Percentiles rank a stretch among this genome's conserved stretches.
These are phyloP conservation scores for Phytophthora sp. DNA, from an alignment of 352 stramenopile genomes.

Conservation along the genomic window DNA sequence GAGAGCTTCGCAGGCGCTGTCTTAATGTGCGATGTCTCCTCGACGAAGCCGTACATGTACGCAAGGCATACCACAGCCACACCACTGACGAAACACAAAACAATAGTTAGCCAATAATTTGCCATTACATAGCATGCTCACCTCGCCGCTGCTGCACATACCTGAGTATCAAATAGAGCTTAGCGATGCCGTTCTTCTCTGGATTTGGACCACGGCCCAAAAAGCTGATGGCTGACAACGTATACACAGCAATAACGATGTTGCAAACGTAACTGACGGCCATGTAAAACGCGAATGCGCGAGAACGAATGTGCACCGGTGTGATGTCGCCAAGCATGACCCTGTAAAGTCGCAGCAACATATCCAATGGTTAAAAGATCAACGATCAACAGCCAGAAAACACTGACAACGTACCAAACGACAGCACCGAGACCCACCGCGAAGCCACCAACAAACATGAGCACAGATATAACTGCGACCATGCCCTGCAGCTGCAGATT, in stretches of 20 bases:
- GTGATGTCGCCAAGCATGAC: constrained; percentile 90
- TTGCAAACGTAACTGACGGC: constrained; percentile 87
- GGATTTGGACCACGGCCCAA: constrained; percentile 64
- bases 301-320: constrained; percentile 83
- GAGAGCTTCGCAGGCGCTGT: constrained; percentile 23
- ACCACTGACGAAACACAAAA: constrained; percentile 27
- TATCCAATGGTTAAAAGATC: constrained; percentile 1
- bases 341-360: constrained; percentile 39
- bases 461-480: constrained; percentile 78
- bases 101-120: background rate
- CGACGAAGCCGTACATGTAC: constrained; percentile 62
- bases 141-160: constrained; percentile 6
- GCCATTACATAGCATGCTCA: background rate
- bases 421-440: constrained; percentile 82
- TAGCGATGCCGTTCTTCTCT: constrained; percentile 86
- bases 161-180: constrained; percentile 85
- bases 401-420: constrained; percentile 56
- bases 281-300: constrained; percentile 88
- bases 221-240: constrained; percentile 77
- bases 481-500: constrained; percentile 57
- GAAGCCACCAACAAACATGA: constrained; percentile 87
- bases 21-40: constrained; percentile 69
- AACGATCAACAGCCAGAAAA: background rate
- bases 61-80: constrained; percentile 43
- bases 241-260: constrained; percentile 79